Evolutionary conservation across 176 grass and related monocot genomes (phyloP).

Genomic region (bread wheat (Triticum aestivum)): IWGSC_CS_RefSeq_v2.1 NC_057801.1:238261520-238262019

Average conservation of each 20-base stretch:
- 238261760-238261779: constrained; percentile 93
- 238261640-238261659: not conserved
- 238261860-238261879: too few species aligned
- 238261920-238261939: too few species aligned
- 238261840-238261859: too few species aligned
- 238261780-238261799: constrained; percentile 93
- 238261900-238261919: too few species aligned
- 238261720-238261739: constrained; percentile 99
- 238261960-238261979: too few species aligned
- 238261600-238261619: too few species aligned
- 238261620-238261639: not conserved
- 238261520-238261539: constrained; percentile 95
- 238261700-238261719: constrained; percentile 99
- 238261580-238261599: not conserved
- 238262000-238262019: too few species aligned
- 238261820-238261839: too few species aligned
- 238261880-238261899: too few species aligned
- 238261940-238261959: too few species aligned
- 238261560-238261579: constrained; percentile 75
- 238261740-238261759: constrained; percentile 94
- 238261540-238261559: constrained; percentile 88
- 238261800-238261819: too few species aligned
- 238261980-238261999: too few species aligned
- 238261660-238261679: constrained; percentile 1
- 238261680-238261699: constrained; percentile 97